Base-by-base conservation (phyloP, 768 basidiomycete genomes). In the Pleurotus tuoliensis region DNA sequence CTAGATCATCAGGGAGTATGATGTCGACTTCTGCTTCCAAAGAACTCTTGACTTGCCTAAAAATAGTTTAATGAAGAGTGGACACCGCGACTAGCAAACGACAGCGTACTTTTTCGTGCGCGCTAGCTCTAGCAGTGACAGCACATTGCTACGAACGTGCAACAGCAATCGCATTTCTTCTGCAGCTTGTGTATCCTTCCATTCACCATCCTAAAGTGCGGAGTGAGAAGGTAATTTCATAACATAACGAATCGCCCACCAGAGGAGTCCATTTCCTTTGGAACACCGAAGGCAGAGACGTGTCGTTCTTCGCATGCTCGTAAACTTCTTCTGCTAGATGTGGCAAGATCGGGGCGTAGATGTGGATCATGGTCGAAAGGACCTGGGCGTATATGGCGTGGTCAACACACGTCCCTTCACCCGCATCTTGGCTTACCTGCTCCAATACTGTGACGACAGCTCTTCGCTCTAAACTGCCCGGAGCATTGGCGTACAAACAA, bases 321-420 rank as follows among this genome's bases (percentile, higher is more conserved):
- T 90, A 80, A 55, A 95, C 83, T 69, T 98, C 96, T 70, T 97
- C 94, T 0, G 92, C 90, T 4, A 97, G 80, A 65, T 96, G 90
- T 7, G 96, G 96, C 2, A 92, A 75, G 24, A 98, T 84, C 0
- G 96, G 96, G 0, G 92, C 90, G 46, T 94, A 74, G 2, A 92
- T 78, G 3, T 77, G 78, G 1, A 83, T 83, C 71, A 92, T 81
- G 2, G 83, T 86, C 25, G 75, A 71, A 49, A 95, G 69, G 39
- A 86, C 76, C 90, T 94, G 56, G n/a, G 37, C 20, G 15, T 12
- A 34, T 34, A 34, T 34, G 30, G 11, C 24, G 24, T 1, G 11
- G 30, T 34, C 30, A 34, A 8, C 30, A 8, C 30, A 9, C 11
- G 11, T 11, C 30, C 30, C 30, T 9, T 34, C 30, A 11, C 30